phyloP scores from a whole-genome alignment of 495 filamentous ascomycete genomes.

The Penicilliopsis zonata region DNA sequence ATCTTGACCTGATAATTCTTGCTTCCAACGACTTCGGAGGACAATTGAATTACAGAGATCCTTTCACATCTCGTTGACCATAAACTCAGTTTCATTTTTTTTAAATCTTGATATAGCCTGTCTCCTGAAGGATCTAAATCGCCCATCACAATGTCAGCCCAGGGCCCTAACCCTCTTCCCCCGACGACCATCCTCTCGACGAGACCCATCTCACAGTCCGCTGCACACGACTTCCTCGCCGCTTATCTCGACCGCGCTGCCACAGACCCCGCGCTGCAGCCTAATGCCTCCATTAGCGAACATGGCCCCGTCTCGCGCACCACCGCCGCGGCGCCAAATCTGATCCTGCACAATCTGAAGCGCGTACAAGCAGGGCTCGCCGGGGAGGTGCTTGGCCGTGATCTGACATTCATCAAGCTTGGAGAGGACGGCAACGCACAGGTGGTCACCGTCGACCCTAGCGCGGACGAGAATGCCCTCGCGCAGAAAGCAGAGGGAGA shows the following conservation, averaged over 20 bases:
- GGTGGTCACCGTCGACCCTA: slow-evolving; percentile 3
- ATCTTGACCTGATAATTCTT: too few species aligned
- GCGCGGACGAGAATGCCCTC: slow-evolving; percentile 7
- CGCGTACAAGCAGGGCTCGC: slow-evolving; percentile 53
- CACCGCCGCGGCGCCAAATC: slow-evolving; percentile 39
- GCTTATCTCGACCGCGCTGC: slow-evolving; percentile 44
- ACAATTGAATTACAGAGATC: too few species aligned
- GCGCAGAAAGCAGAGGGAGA: slow-evolving; percentile 4
- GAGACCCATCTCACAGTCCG: slow-evolving; percentile 33
- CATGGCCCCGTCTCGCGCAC: slow-evolving; percentile 43
- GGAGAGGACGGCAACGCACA: slow-evolving; percentile 17
- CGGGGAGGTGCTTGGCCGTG: slow-evolving; percentile 42
- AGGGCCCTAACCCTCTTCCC: slow-evolving; percentile 32
- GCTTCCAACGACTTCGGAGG: too few species aligned
- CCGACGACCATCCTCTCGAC: slow-evolving; percentile 32
- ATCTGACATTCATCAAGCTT: slow-evolving; percentile 30
- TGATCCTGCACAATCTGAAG: slow-evolving; percentile 53
- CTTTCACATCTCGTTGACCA: too few species aligned
- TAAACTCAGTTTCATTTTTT: too few species aligned
- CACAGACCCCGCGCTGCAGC: slow-evolving; percentile 51
- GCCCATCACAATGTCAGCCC: slow-evolving; percentile 23
- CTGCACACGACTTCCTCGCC: slow-evolving; percentile 43
- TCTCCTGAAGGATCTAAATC: neutral
- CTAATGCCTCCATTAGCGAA: slow-evolving; percentile 50
- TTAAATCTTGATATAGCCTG: too few species aligned